Evolutionary conservation across 805 yeast species (phyloP), one percentile per base, ranked within the genome.

Genomic region (Millerozyma miso): DNA sequence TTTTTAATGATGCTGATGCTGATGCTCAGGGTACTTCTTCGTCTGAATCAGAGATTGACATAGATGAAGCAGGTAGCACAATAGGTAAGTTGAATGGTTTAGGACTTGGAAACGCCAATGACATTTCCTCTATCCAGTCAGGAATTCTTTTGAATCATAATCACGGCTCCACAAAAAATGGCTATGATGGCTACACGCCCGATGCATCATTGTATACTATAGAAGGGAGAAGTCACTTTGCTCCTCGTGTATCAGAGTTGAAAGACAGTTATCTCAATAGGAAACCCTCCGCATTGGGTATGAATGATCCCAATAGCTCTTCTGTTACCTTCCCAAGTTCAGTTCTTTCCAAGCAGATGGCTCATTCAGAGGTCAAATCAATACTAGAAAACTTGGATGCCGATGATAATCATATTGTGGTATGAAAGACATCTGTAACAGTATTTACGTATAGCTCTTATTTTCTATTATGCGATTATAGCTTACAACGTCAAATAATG

Each of bases 51-150:
- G 34, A 32, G 5, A 19, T 33, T 12, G 14, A 23, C 23, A 7
- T 12, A 12, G 39, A 37, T 13, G 19, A 14, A 14, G 32, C 26
- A 19, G 23, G 39, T 37, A 20, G 31, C 23, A 16, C 20, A 10
- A 37, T 31, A 19, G 33, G 10, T 20, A 37, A 18, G 16, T 31
- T 19, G 10, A 37, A 37, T 26, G 39, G 39, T 15, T 44, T 29
- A 34, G 75, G 75, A 1, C 49, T 69, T 33, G 75, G 75, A 10
- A 65, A 58, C n/a, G 63, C 67, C 10, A 62, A 62, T 32, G 75
- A 69, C 44, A 69, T 69, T 17, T 55, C 64, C 4, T 66, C 73
- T 3, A 69, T 69, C 36, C 70, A 68, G 42, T 65, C 71, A 2
- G 73, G 67, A 35, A 43, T 62, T 5, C 34, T 58, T 17, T 42